phyloP scores from a whole-genome alignment of 768 basidiomycete genomes.

The Candolleomyces efflorescens region DNA sequence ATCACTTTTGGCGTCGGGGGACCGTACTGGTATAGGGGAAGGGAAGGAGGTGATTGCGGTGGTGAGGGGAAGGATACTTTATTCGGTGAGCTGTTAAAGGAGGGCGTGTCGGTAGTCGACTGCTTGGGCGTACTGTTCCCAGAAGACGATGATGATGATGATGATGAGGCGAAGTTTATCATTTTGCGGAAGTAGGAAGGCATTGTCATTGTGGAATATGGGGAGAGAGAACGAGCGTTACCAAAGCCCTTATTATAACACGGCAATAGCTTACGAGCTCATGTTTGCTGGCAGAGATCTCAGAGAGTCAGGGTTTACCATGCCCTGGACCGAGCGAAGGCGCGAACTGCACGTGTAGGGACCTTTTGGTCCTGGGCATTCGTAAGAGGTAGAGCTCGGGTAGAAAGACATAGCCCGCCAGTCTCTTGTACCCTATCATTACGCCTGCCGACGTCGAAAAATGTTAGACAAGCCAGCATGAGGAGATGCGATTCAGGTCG shows the following conservation, averaged over 20 bases:
- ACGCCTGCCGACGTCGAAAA: too few relatives aligned
- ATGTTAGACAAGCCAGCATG: too few relatives aligned
- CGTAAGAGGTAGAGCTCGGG: neutral
- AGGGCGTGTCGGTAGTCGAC: neutral
- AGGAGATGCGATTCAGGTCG: too few relatives aligned
- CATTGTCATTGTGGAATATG: neutral
- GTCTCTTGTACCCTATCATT: too few relatives aligned
- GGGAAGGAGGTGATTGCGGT: too few relatives aligned
- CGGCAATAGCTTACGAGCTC: too few relatives aligned
- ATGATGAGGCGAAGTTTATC: neutral
- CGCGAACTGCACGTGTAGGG: constrained; percentile 4
- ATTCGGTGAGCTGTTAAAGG: neutral
- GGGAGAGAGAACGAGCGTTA: neutral
- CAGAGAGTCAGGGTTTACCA: neutral
- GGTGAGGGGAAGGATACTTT: too few relatives aligned
- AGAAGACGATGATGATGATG: neutral
- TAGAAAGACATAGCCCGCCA: too few relatives aligned
- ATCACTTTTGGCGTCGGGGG: too few relatives aligned
- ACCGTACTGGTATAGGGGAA: too few relatives aligned
- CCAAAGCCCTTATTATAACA: neutral
- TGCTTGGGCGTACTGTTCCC: neutral
- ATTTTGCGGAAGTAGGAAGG: neutral
- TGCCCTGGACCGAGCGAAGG: neutral
- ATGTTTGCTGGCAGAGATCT: too few relatives aligned
- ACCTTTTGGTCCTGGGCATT: neutral